These are phyloP conservation scores for Didymella exigua DNA, from an alignment of 2,329 filamentous ascomycete species.

Conservation along the genomic window DNA sequence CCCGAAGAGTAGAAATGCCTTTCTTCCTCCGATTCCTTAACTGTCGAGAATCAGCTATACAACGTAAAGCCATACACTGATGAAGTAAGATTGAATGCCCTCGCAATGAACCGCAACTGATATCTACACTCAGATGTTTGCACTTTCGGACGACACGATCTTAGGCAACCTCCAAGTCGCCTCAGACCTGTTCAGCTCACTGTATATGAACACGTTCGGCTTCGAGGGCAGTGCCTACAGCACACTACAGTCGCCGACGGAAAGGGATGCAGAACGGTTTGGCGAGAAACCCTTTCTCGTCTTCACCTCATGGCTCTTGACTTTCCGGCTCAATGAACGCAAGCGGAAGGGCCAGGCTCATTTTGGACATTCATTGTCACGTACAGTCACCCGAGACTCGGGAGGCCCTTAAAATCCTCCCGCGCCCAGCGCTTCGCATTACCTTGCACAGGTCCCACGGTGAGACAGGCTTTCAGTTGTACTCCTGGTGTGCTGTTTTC, in stretches of 20 bases:
- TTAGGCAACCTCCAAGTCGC: neutral
- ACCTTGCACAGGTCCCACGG: neutral
- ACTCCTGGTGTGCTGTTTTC: slow-evolving; percentile 52
- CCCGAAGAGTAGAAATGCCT: neutral
- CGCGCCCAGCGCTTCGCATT: neutral
- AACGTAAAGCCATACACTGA: neutral
- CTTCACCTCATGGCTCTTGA: neutral
- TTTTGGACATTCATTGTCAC: neutral
- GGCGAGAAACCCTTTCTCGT: neutral
- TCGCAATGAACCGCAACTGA: neutral
- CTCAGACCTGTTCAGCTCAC: neutral
- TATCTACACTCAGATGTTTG: neutral
- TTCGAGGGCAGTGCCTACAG: neutral
- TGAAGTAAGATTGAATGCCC: neutral
- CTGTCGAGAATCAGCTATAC: neutral
- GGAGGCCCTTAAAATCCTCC: neutral
- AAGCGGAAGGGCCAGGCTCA: neutral
- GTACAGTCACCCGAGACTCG: neutral
- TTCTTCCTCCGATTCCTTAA: neutral
- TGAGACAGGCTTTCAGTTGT: slow-evolving; percentile 48
- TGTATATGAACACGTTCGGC: neutral
- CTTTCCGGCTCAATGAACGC: neutral
- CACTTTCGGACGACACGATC: neutral
- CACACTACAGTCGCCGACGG: neutral
- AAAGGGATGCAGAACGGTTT: neutral